A percentile compares a stretch with the other conserved stretches of the same genome.
These are phyloP conservation scores for Phialophora expanda DNA, from an alignment of 2,329 filamentous ascomycete genomes.

Conservation along the genomic window DNA sequence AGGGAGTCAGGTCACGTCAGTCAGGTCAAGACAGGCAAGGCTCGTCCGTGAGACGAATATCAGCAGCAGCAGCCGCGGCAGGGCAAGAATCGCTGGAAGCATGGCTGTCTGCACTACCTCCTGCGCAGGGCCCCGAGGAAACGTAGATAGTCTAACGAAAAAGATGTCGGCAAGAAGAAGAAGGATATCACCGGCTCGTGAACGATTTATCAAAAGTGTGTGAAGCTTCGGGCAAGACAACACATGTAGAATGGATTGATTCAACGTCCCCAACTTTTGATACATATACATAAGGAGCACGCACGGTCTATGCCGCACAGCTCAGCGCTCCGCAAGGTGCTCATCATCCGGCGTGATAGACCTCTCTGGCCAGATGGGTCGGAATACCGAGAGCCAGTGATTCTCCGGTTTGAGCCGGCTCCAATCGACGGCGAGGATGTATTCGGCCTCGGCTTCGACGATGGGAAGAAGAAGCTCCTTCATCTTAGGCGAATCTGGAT, in stretches of 20 bases:
- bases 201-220: neutral
- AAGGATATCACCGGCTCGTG: neutral
- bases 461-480: slow-evolving; percentile 26
- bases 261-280: neutral
- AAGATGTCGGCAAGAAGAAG: neutral
- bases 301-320: neutral
- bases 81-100: too few species aligned
- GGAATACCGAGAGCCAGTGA: slow-evolving; percentile 22
- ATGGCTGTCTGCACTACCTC: too few species aligned
- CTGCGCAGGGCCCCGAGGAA: too few species aligned
- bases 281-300: neutral
- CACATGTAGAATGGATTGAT: neutral
- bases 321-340: slow-evolving; percentile 2
- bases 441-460: slow-evolving; percentile 27
- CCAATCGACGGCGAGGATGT: slow-evolving; percentile 27
- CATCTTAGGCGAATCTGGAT: slow-evolving; percentile 27
- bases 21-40: too few species aligned
- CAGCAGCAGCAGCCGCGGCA: too few species aligned
- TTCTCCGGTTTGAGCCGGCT: slow-evolving; percentile 17
- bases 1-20: too few species aligned
- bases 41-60: too few species aligned
- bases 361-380: slow-evolving; percentile 5
- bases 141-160: too few species aligned
- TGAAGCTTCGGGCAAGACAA: neutral
- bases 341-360: slow-evolving; percentile 11